Evolutionary conservation across 768 basidiomycete species (phyloP).

Genomic region (Lyophyllum semitale): DNA sequence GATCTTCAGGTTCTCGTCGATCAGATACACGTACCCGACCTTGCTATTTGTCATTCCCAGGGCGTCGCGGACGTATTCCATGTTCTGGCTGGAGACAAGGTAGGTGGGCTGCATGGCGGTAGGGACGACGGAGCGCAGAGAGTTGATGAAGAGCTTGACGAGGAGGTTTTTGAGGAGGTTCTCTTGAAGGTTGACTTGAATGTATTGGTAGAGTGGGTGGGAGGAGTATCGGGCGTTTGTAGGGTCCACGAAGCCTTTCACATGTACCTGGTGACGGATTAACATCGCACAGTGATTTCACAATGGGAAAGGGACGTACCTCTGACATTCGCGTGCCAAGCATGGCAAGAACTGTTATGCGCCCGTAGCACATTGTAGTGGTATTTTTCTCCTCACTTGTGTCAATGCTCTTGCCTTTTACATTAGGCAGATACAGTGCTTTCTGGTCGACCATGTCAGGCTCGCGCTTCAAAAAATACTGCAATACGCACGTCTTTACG

Average conservation of each 20-base stretch:
- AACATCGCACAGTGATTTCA: not conserved
- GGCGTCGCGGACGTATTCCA: constrained; percentile 84
- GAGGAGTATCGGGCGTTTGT: constrained; percentile 53
- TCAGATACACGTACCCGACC: constrained; percentile 89
- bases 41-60: constrained; percentile 88
- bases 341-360: constrained; percentile 79
- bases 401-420: constrained; percentile 70
- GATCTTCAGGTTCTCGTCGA: constrained; percentile 82
- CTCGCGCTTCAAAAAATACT: not conserved
- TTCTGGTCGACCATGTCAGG: constrained; percentile 52
- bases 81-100: constrained; percentile 78
- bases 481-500: constrained; percentile 75
- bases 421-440: constrained; percentile 90
- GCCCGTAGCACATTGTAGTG: constrained; percentile 72
- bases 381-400: constrained; percentile 65
- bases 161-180: constrained; percentile 91
- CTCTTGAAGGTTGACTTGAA: constrained; percentile 93
- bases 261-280: constrained; percentile 57
- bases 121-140: constrained; percentile 70
- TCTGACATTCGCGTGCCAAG: constrained; percentile 88
- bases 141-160: constrained; percentile 79
- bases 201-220: constrained; percentile 66
- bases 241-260: constrained; percentile 64
- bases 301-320: constrained; percentile 38
- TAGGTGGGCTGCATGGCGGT: constrained; percentile 67